Percentiles rank a stretch among this genome's conserved stretches.
These are phyloP conservation scores for Phytopythium sindhum DNA, from an alignment of 352 stramenopile species.

Conservation along the genomic window DNA sequence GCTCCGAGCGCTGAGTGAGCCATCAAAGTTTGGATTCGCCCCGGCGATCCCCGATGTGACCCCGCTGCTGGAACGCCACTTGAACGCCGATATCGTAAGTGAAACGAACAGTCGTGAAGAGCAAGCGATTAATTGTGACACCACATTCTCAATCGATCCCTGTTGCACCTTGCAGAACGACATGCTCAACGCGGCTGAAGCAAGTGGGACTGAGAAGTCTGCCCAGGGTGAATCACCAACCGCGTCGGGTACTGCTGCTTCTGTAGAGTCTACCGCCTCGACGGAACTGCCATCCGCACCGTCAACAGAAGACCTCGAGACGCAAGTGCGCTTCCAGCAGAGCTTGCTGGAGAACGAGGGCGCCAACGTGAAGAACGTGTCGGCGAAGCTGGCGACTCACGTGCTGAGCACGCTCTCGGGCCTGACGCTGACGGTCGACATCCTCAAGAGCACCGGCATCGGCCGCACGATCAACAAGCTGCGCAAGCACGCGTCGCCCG, in stretches of 20 bases:
- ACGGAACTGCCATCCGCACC: slow-evolving; percentile 14
- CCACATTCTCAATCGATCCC: neutral
- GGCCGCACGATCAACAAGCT: slow-evolving; percentile 86
- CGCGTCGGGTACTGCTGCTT: neutral
- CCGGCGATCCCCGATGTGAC: slow-evolving; percentile 54
- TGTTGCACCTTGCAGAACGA: neutral
- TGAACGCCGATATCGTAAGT: slow-evolving; percentile 52
- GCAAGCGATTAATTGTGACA: neutral
- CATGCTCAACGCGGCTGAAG: neutral
- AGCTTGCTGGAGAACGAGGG: slow-evolving; percentile 68
- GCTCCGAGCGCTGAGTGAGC: slow-evolving; percentile 45
- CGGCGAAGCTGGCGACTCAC: slow-evolving; percentile 57
- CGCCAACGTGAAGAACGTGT: slow-evolving; percentile 67
- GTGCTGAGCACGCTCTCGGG: slow-evolving; percentile 64
- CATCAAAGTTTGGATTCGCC: slow-evolving; percentile 46
- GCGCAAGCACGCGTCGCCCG: slow-evolving; percentile 61
- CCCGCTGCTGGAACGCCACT: slow-evolving; percentile 48
- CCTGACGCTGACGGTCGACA: slow-evolving; percentile 77
- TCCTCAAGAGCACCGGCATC: slow-evolving; percentile 79
- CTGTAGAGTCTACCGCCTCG: neutral
- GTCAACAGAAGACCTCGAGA: slow-evolving; percentile 52
- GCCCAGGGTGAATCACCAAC: neutral
- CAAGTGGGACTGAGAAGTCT: neutral
- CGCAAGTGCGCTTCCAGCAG: slow-evolving; percentile 68
- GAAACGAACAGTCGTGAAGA: neutral